phyloP scores from a whole-genome alignment of 2,329 filamentous ascomycete species.

The Immersiporthe knoxdaviesiana region DNA sequence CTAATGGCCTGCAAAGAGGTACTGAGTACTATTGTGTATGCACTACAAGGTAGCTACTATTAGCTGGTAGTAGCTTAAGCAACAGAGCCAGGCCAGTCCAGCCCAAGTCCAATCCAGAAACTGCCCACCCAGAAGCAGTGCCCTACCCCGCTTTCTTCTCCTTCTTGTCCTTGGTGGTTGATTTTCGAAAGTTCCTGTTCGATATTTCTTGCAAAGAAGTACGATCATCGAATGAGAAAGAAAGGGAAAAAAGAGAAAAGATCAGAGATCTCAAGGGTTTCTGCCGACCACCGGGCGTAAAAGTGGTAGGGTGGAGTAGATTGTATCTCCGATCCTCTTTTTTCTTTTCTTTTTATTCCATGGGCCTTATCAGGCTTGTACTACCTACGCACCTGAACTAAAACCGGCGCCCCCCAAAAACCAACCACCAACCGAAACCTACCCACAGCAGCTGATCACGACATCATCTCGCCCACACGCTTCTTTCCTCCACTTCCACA shows the following conservation, averaged over 20 bases:
- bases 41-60: neutral
- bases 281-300: neutral
- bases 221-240: neutral
- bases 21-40: neutral
- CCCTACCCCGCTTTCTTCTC: neutral
- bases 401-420: neutral
- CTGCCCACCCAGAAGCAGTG: neutral
- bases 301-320: neutral
- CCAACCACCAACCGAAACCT: neutral
- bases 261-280: neutral
- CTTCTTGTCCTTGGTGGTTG: neutral
- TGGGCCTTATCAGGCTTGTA: neutral
- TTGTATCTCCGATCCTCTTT: neutral
- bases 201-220: neutral
- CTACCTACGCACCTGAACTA: no score
- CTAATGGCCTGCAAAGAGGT: neutral
- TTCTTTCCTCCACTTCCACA: neutral
- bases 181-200: neutral
- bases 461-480: neutral
- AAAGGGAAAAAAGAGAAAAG: neutral
- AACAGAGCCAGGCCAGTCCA: neutral
- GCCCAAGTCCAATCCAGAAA: neutral
- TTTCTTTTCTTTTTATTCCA: neutral
- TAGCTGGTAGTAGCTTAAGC: neutral
- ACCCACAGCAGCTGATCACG: neutral